phyloP scores from a whole-genome alignment of 345 rosid species.

The Iberis pinnata region DNA sequence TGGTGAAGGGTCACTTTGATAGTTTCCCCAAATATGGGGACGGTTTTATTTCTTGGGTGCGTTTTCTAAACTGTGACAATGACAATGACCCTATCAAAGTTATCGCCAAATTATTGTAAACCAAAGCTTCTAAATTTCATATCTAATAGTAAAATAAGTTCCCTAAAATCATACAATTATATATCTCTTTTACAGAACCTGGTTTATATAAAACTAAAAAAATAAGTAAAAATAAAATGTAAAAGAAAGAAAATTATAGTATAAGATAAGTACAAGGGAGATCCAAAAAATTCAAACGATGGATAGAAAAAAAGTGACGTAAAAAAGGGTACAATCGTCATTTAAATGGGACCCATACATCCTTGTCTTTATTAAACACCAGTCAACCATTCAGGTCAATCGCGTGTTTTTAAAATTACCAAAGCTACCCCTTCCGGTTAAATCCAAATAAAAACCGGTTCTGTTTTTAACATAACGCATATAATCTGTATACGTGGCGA shows the following conservation, averaged over 20 bases:
- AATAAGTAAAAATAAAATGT: not conserved
- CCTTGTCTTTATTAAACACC: conserved; percentile 8
- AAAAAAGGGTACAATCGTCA: conserved; percentile 32
- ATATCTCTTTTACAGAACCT: not conserved
- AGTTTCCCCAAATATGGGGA: conserved; percentile 37
- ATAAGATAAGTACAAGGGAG: conserved; percentile 19
- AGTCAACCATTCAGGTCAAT: conserved; percentile 59
- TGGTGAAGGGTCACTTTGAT: conserved; percentile 35
- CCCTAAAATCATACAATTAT: not conserved
- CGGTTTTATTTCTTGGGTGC: conserved; percentile 24
- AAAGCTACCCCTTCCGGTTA: conserved; percentile 23
- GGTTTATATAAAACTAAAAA: no score
- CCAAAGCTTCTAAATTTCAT: no score
- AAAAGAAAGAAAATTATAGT: not conserved
- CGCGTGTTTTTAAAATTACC: conserved; percentile 18
- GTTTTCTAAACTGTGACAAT: conserved; percentile 21
- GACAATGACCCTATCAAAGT: conserved; percentile 21
- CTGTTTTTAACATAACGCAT: conserved; percentile 29
- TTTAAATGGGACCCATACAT: not conserved
- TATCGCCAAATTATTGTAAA: conserved; percentile 23
- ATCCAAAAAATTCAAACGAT: conserved; percentile 15
- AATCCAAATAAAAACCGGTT: conserved; percentile 21
- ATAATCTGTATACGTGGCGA: conserved; percentile 46
- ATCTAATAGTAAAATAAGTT: no score
- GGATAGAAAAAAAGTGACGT: not conserved